Evolutionary conservation across 441 rosid species (phyloP), one percentile per base, ranked within the genome.

Genomic region (Daphne laureola): DNA sequence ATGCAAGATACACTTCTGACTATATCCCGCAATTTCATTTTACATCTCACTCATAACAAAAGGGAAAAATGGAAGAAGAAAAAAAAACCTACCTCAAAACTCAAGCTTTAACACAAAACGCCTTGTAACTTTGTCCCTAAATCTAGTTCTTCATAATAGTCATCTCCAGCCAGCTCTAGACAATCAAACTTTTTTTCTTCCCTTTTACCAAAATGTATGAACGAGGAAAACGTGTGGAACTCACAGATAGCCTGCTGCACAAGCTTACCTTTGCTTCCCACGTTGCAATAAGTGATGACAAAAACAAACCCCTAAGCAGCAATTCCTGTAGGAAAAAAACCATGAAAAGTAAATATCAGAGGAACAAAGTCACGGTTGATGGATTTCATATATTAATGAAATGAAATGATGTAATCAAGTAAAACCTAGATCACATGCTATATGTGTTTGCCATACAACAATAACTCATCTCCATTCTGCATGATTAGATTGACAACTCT

Each of bases 21-120:
- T 78, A 75, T 77, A 76, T 63, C 68, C 78, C 82, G 80, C 81
- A 78, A 68, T 67, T 80, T 54, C 73, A 75, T 79, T 70, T 74
- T 62, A 79, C 88, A 76, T 67, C 70, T 72, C 80, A 70, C 78
- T 73, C 70, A 69, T 63, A 65, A 58, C 64, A 40, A 71, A 73
- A n/a, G n/a, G n/a, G 67, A 55, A 61, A 57, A 51, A 21, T 21
- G 25, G 25, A 21, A 21, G n/a, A 27, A 27, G 35, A 27, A 27
- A 27, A 27, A 31, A 31, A 65, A 51, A 48, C 64, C 82, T 73
- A 70, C 63, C 68, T 68, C 68, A 72, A 68, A 84, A 75, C 73
- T 78, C 85, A 82, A 88, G 67, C 86, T 79, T 73, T 64, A 66
- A 86, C 84, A 78, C 78, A 77, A 79, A 76, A 82, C 69, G 71